Percentiles rank a stretch among this genome's conserved stretches.
phyloP scores from a whole-genome alignment of 345 rosid genomes.

The Zanthoxylum bungeanum region DNA sequence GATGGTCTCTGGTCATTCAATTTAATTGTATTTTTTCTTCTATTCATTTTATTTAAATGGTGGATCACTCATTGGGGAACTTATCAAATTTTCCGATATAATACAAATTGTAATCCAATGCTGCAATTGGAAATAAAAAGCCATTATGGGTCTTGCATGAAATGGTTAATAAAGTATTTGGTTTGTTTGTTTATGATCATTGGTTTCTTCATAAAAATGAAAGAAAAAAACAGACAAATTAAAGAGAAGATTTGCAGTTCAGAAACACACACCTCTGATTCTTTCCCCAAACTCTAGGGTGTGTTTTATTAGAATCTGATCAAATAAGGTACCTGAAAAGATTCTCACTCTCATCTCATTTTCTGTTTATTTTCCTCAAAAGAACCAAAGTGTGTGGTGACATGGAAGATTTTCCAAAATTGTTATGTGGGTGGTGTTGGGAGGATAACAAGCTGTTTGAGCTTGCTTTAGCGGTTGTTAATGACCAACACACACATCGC shows the following conservation, averaged over 20 bases:
- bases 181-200: conserved; percentile 34
- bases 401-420: conserved; percentile 35
- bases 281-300: conserved; percentile 14
- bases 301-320: conserved; percentile 22
- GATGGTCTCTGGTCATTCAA: too few relatives aligned
- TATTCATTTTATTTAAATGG: too few relatives aligned
- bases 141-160: conserved; percentile 26
- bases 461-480: conserved; percentile 63
- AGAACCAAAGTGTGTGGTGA: not conserved
- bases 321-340: conserved; percentile 19
- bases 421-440: conserved; percentile 64
- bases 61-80: too few relatives aligned
- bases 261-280: conserved; percentile 22
- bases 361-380: conserved; percentile 10
- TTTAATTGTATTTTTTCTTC: too few relatives aligned
- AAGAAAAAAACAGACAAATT: conserved; percentile 13
- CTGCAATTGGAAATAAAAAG: conserved; percentile 21
- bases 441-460: conserved; percentile 77
- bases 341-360: conserved; percentile 13
- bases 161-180: conserved; percentile 25
- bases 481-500: conserved; percentile 51
- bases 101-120: conserved; percentile 34
- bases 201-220: conserved; percentile 22
- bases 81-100: conserved; percentile 24
- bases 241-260: conserved; percentile 21